Evolutionary conservation across 129 eudicot species (phyloP).

Genomic region (Artemisia annua): DNA sequence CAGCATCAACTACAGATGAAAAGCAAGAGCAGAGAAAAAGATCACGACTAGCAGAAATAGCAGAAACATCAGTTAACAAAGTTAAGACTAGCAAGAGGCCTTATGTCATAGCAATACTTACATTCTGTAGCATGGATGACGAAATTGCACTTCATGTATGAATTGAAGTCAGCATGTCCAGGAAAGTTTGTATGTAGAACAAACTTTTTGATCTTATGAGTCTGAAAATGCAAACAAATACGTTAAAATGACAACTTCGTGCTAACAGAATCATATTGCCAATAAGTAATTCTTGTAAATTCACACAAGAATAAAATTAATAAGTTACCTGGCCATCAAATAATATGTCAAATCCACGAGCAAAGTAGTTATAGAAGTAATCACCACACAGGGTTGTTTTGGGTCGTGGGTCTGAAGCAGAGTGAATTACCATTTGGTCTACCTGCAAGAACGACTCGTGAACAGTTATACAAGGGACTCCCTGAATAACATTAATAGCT

Average conservation of each 20-base stretch:
- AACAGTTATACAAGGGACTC: conserved; percentile 10
- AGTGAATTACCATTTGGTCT: conserved; percentile 98
- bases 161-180: conserved; percentile 95
- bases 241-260: conserved; percentile 2
- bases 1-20: conserved; percentile 50
- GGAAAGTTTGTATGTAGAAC: conserved; percentile 96
- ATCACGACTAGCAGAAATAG: background rate
- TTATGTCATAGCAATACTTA: conserved; percentile 38
- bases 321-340: conserved; percentile 87
- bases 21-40: background rate
- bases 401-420: conserved; percentile 89
- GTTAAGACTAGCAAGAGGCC: background rate
- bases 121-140: conserved; percentile 63
- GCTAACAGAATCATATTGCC: background rate
- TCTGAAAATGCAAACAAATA: conserved; percentile 46
- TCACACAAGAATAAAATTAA: background rate
- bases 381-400: conserved; percentile 90
- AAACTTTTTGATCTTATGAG: conserved; percentile 91
- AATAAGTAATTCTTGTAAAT: background rate
- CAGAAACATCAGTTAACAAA: conserved; percentile 18
- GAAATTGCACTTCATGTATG: conserved; percentile 94
- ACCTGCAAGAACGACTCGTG: conserved; percentile 45
- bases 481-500: background rate
- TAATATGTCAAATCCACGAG: conserved; percentile 89
- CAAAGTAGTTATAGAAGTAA: conserved; percentile 86